A percentile compares a stretch with the other conserved stretches of the same genome.
These are phyloP conservation scores for Fremontodendron californicum DNA, from an alignment of 345 rosid genomes.

Conservation along the genomic window DNA sequence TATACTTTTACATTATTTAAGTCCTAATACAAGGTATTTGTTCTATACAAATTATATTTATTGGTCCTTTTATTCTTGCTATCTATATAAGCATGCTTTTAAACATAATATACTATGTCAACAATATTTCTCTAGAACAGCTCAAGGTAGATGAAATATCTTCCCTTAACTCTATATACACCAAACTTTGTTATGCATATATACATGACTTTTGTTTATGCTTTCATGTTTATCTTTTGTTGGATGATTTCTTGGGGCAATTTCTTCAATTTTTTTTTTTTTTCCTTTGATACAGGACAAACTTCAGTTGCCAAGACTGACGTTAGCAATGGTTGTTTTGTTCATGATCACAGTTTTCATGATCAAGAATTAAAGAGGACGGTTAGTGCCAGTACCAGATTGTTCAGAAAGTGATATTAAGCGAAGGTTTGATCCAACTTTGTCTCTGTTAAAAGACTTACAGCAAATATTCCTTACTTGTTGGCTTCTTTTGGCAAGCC, in stretches of 20 bases:
- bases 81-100: conserved; percentile 35
- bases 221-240: conserved; percentile 6
- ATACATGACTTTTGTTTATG: not conserved
- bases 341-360: conserved; percentile 32
- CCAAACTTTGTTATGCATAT: not conserved
- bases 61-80: not conserved
- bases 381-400: conserved; percentile 23
- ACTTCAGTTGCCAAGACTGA: conserved; percentile 38
- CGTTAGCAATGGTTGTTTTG: conserved; percentile 32
- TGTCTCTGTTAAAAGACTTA: conserved; percentile 8
- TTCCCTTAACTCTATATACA: not conserved
- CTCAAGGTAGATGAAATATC: conserved; percentile 22
- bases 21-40: not conserved
- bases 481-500: conserved; percentile 14
- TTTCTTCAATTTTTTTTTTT: conserved; percentile 10
- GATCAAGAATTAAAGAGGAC: conserved; percentile 25
- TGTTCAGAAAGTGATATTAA: conserved; percentile 19
- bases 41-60: not conserved
- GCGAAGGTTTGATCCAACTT: conserved; percentile 24
- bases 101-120: conserved; percentile 19
- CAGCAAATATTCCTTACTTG: not conserved
- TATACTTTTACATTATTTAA: not conserved
- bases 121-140: conserved; percentile 12
- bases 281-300: conserved; percentile 9
- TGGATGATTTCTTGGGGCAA: not conserved